Base-by-base conservation (phyloP, 768 basidiomycete genomes). In the Serendipita sp. region DNA sequence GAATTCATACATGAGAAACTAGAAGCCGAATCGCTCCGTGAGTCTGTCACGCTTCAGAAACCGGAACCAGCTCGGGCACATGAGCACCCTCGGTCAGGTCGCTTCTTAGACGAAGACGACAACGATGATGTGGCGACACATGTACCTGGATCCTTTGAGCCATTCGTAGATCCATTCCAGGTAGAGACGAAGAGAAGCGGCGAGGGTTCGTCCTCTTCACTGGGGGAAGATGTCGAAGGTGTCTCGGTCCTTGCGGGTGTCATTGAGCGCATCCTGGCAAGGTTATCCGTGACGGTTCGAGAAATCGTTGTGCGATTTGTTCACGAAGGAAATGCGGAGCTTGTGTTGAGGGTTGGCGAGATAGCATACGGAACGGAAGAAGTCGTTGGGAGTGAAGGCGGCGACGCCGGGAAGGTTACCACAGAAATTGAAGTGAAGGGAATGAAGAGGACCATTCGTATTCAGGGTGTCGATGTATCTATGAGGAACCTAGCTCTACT, bases 241-340 rank as follows among this genome's bases (percentile, higher is more conserved):
- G 83, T 92, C 30, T 89, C 89, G 15, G 76, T 93, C 58, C 86
- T 93, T 72, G 84, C 91, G 34, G 81, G 81, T 54, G 79, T 93
- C 64, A 84, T 92, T 54, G 90, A 92, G 70, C 79, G 84, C 34
- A 76, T 93, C 11, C 81, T 93, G 34, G 80, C 88, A 15, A 81
- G 86, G 67, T 88, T 93, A 71, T 83, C 88, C 66, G 87, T 90
- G 70, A 84, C 86, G 68, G 86, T 84, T 13, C 70, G 78, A 32
- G 83, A 90, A 70, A 82, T 83, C 41, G 82, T 76, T 70, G 75
- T 92, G 65, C 86, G 86, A 1, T 67, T 92, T 41, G 75, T 89
- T 16, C 80, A 86, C 70, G 82, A 83, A 2, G 79, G 76, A 44
- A 80, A 80, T 53, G 79, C 86, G 44, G 82, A 81, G 71, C 74